Evolutionary conservation across 768 basidiomycete genomes (phyloP).

Genomic region (Mycena sanguinolenta): DNA sequence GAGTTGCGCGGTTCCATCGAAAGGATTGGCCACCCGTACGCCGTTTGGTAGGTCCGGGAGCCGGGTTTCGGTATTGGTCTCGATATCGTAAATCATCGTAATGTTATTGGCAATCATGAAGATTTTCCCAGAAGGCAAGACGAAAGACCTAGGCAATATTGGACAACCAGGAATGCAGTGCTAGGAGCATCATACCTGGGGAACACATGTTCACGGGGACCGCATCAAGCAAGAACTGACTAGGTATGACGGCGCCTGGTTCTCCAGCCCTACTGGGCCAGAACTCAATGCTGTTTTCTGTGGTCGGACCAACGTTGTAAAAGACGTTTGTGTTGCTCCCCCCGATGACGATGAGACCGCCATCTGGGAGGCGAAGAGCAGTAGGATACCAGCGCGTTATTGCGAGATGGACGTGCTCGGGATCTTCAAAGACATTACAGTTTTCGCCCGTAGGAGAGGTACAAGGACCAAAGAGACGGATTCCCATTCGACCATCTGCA

Average conservation of each 20-base stretch:
- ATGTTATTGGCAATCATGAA: slow-evolving; percentile 70
- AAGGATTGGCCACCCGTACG: slow-evolving; percentile 72
- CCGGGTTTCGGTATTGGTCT: slow-evolving; percentile 58
- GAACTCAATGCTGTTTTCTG: slow-evolving; percentile 39
- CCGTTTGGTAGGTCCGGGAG: slow-evolving; percentile 68
- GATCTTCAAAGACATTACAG: slow-evolving; percentile 43
- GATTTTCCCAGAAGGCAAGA: slow-evolving; percentile 63
- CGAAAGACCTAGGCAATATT: slow-evolving; percentile 55
- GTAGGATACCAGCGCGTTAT: slow-evolving; percentile 42
- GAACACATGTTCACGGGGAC: slow-evolving; percentile 40
- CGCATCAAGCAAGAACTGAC: slow-evolving; percentile 37
- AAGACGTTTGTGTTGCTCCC: slow-evolving; percentile 51
- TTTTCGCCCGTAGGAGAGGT: slow-evolving; percentile 35
- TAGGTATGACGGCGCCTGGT: slow-evolving; percentile 27
- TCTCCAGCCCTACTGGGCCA: slow-evolving; percentile 39
- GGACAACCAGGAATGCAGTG: slow-evolving; percentile 39
- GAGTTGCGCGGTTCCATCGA: slow-evolving; percentile 68
- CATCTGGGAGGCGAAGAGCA: slow-evolving; percentile 39
- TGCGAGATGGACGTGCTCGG: slow-evolving; percentile 37
- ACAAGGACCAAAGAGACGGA: slow-evolving; percentile 44
- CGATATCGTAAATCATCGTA: slow-evolving; percentile 47
- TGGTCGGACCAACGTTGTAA: slow-evolving; percentile 29
- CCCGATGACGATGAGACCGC: slow-evolving; percentile 44
- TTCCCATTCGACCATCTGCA: slow-evolving; percentile 38
- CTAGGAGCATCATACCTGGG: slow-evolving; percentile 33